Conservation (phyloP, 768 basidiomycete species). For the Lentinula guzmanii region DNA sequence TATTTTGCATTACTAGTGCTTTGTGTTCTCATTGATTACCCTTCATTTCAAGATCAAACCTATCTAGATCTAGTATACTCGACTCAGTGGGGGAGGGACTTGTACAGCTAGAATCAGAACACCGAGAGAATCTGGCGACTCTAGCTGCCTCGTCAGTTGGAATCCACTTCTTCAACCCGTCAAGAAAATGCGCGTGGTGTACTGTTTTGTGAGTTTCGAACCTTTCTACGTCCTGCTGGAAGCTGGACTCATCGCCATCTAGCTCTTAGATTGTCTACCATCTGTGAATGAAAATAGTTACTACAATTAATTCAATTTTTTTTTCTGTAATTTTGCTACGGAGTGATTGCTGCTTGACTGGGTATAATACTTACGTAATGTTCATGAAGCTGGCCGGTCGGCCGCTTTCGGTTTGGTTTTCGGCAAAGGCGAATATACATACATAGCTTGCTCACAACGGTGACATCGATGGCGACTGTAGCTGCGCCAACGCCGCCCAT, state of each 20-base stretch:
- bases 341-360: too few species aligned
- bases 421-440: not conserved
- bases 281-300: not conserved
- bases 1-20: slow-evolving; percentile 53
- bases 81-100: not conserved
- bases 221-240: not conserved
- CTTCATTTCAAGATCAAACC: slow-evolving; percentile 99
- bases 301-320: too few species aligned
- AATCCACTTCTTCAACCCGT: not conserved
- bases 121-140: not conserved
- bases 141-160: not conserved
- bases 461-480: slow-evolving; percentile 1
- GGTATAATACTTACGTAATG: too few species aligned
- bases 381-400: not conserved
- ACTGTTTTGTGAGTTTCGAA: not conserved
- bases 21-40: slow-evolving; percentile 96
- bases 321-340: too few species aligned
- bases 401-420: not conserved
- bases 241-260: not conserved
- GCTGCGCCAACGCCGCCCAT: not conserved
- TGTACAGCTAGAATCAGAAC: not conserved
- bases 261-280: not conserved
- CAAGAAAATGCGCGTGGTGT: slow-evolving; percentile 3
- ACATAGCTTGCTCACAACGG: not conserved
- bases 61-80: slow-evolving; percentile 43